These are phyloP conservation scores for Chalara sp. DNA, from an alignment of 2,329 filamentous ascomycete genomes.

Conservation along the genomic window DNA sequence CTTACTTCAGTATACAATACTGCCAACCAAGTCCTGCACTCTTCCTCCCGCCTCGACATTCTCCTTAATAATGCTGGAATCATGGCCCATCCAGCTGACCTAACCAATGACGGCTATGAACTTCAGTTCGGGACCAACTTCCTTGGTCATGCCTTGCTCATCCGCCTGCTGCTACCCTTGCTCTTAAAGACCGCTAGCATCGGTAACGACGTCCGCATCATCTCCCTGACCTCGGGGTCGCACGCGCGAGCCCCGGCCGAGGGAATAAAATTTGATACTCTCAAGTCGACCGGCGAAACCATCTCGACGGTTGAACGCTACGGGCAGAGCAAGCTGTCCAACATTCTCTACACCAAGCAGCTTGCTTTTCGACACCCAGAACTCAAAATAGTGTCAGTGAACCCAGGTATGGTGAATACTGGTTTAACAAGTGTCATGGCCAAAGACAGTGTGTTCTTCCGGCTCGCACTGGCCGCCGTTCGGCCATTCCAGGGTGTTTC, in stretches of 20 bases:
- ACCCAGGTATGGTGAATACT: not conserved
- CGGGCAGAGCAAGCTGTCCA: not conserved
- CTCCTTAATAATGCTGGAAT: constrained; percentile 40
- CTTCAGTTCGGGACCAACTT: constrained; percentile 42
- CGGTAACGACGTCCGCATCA: constrained; percentile 11
- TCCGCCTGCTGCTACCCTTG: constrained; percentile 30
- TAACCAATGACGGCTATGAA: constrained; percentile 41
- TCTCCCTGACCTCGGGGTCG: not conserved
- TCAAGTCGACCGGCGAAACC: not conserved
- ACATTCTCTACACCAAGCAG: not conserved
- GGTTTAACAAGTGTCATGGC: not conserved
- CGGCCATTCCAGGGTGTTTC: not conserved
- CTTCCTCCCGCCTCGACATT: constrained; percentile 34
- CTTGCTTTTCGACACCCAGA: not conserved
- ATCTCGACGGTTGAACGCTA: not conserved
- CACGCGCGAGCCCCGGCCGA: not conserved
- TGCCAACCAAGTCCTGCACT: constrained; percentile 29
- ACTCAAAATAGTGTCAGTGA: not conserved
- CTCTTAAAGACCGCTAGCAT: constrained; percentile 21
- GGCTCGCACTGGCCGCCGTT: not conserved
- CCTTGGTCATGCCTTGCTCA: constrained; percentile 38
- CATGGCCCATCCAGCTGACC: constrained; percentile 31
- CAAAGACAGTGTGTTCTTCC: not conserved
- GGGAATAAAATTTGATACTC: not conserved
- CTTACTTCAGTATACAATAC: constrained; percentile 36